Base-by-base conservation (phyloP, 1,284 basidiomycete genomes). In the Polyporus tsugae region DNA sequence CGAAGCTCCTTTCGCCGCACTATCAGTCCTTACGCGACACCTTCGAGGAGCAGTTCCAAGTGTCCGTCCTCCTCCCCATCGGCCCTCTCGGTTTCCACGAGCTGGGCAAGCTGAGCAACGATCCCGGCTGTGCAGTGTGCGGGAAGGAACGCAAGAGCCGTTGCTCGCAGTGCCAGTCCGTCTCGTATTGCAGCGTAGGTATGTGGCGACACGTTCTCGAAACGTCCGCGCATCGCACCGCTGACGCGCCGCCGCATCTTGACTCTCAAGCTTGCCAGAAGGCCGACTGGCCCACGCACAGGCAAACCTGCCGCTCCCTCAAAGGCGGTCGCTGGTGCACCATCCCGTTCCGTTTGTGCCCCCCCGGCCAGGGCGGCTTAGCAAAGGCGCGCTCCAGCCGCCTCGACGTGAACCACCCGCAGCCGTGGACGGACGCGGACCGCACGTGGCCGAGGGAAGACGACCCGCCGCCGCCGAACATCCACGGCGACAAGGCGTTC, bases 231-330 rank as follows among this genome's bases (percentile, higher is more conserved):
- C 39, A 29, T 19, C 60, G n/a, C 41, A 19, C 19, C 2, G 25
- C 15, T 29, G 33, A 22, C 10, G 6, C 17, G 15, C 25, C 42
- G 17, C 44, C 15, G 2, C 25, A 22, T 15, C 22, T 15, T 38
- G 36, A 49, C 35, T 4, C 17, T 39, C 0, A 68, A 84, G 83
- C 80, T 57, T 84, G 83, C 63, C 83, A 84, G 69, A 75, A 62
- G 42, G 69, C 69, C 19, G 82, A 84, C 68, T 85, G 83, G 83
- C 75, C 77, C 33, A 71, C 72, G 6, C 83, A 85, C 74, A 84
- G 82, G 72, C 57, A 67, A 1, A 70, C 75, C 1, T 84, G 84
- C 68, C 78, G 75, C n/a, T 79, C 82, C 0, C 73, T 85, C 52
- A 79, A 81, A 70, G 80, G 80, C 53, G 83, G 80, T 6, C 78